Base-by-base conservation (phyloP, 2,329 filamentous ascomycete species). In the Periconia sp. region DNA sequence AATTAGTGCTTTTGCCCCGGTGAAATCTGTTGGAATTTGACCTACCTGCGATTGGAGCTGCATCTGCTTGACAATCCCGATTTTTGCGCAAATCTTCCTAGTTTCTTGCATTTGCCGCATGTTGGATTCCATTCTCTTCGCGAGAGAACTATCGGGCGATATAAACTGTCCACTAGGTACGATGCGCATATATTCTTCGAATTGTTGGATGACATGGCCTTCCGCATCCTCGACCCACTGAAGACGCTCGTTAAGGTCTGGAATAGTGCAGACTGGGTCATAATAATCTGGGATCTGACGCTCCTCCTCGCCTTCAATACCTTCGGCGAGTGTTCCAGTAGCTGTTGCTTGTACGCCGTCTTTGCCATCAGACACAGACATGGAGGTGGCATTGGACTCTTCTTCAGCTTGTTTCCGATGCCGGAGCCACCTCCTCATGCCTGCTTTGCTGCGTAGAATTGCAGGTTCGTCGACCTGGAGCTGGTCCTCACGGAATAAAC, bases 11-110 rank as follows among this genome's bases (percentile, higher is more conserved):
- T 23, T 40, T n/a, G 15, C 2, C 32, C 22, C 29, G 9, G 2
- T 8, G 13, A 40, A 18, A 34, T 30, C 36, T 22, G 22, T 44
- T 7, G 21, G 32, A 44, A 21, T 5, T 24, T 35, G 10, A 62
- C 76, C 65, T 82, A 90, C 89, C 81, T 96, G 94, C 37, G 91
- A 89, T 69, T 99, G 94, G 40, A 97, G 84, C 73, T 99, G 94
- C 94, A 99, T 99, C 74, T 99, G 94, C 75, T 97, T 99, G 67
- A 99, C 94, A 49, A 99, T 90, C 35, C 89, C 87, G 66, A 99
- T 96, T 73, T 97, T 99, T 9, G 91, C 91, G 61, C 91, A 95
- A 21, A 99, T 81, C 66, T 96, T 97, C 56, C 94, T 82, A 1
- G 94, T 99, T 62, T 97, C 92, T 69, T 99, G 94, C 80, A 99